Evolutionary conservation across 192 early-diverging fungal genomes (phyloP), one percentile per base, ranked within the genome.

Genomic region (Linnemannia hyalina): DNA sequence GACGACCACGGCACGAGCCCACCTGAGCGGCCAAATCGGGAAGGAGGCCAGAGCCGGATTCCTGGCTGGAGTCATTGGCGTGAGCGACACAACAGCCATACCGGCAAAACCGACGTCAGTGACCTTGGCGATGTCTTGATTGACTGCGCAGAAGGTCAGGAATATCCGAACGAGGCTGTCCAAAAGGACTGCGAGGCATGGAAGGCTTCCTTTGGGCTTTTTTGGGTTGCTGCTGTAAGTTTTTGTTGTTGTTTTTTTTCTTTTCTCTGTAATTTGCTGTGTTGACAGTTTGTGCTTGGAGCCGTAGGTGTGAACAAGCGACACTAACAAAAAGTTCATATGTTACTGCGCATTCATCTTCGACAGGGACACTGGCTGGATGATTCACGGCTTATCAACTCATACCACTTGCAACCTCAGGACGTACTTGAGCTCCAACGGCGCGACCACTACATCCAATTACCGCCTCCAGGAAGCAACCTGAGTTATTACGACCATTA

Each of bases 351-450:
- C n/a, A 35, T 15, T 6, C 15, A 6, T 5, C 40, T 60, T 36
- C 26, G 49, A 47, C 70, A 86, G 84, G 84, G 84, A 9, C 84
- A 86, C 40, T 86, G 84, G 84, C 68, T 86, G 20, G 84, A 86
- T 4, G 80, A 86, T n/a, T 86, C 84, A 18, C 74, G 84, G 73
- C 47, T 73, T n/a, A 72, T 86, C n/a, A 86, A 49, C 47, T 86
- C 84, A 5, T 86, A 86, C 63, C 72, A 38, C 29, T 22, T 86
- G 2, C 29, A 86, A 32, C 72, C 84, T 6, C 49, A 81, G n/a
- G 84, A 81, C 70, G 22, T 86, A 2, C 70, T 86, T 22, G 84
- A 86, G 16, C 72, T 86, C 8, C 84, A 86, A 38, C 75, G 80
- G 4, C 47, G 80, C 18, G 72, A 78, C 42, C 84, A 86, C 35